These are phyloP conservation scores for Erigeron philadelphicus DNA, from an alignment of 140 eudicot species.

Conservation along the genomic window DNA sequence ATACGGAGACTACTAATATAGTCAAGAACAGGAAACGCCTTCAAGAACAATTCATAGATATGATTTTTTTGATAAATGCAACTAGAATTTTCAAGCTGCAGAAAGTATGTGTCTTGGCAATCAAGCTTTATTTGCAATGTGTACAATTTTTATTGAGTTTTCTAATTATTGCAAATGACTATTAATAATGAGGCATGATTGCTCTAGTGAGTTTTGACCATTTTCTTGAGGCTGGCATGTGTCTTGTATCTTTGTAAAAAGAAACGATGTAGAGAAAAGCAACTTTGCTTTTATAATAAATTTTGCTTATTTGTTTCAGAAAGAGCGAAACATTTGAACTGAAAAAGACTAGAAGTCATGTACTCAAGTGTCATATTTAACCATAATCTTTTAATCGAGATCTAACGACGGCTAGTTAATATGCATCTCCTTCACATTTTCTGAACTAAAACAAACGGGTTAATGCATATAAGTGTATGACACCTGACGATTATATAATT, in stretches of 20 bases:
- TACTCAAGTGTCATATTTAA: no score
- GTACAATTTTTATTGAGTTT: slow-evolving; percentile 23
- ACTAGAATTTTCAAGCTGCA: slow-evolving; percentile 22
- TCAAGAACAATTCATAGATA: background rate
- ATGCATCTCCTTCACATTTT: no score
- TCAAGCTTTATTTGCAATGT: slow-evolving; percentile 25
- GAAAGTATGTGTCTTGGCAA: slow-evolving; percentile 16
- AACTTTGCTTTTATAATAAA: slow-evolving; percentile 23
- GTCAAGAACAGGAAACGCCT: background rate
- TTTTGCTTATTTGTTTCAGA: background rate
- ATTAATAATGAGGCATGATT: slow-evolving; percentile 21
- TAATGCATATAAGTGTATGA: no score
- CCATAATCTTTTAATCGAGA: no score
- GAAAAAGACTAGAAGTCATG: no score
- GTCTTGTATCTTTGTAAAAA: slow-evolving; percentile 28
- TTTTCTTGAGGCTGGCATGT: slow-evolving; percentile 21
- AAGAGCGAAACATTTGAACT: background rate
- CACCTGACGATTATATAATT: no score
- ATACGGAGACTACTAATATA: slow-evolving; percentile 64
- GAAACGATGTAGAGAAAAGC: slow-evolving; percentile 21
- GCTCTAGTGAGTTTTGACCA: slow-evolving; percentile 20
- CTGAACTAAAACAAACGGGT: no score
- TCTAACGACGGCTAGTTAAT: no score
- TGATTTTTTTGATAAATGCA: slow-evolving; percentile 31
- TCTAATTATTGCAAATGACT: slow-evolving; percentile 17